phyloP scores from a whole-genome alignment of 345 rosid species.

The Isatis tinctoria region DNA sequence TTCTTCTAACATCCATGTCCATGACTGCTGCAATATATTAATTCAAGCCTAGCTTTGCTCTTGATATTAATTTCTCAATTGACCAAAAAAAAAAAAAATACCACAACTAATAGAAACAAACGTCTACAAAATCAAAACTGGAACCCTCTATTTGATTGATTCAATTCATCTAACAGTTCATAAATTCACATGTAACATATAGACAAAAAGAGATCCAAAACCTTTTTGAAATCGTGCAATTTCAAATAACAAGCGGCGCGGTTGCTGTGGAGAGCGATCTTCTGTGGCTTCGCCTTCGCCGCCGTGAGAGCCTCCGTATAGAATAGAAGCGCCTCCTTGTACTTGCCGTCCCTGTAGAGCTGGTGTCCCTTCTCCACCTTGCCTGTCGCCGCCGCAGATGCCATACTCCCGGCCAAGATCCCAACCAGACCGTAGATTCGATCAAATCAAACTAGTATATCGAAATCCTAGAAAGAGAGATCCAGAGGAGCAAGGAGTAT shows the following conservation, averaged over 20 bases:
- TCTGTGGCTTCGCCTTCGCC: conserved; percentile 69
- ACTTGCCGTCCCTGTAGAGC: conserved; percentile 73
- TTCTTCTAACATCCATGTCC: not conserved
- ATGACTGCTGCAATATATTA: too few species aligned
- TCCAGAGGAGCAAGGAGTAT: not conserved
- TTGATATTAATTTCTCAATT: not conserved
- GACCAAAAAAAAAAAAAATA: not conserved
- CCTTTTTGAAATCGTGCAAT: conserved; percentile 75
- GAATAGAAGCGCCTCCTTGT: conserved; percentile 59
- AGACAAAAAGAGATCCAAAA: too few species aligned
- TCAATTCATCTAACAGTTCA: too few species aligned
- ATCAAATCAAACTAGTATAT: not conserved
- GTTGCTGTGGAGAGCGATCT: conserved; percentile 90
- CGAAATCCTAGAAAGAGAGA: conserved; percentile 4
- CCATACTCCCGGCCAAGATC: conserved; percentile 33
- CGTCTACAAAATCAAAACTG: too few species aligned
- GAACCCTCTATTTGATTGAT: too few species aligned
- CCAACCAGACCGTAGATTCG: not conserved
- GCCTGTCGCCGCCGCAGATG: conserved; percentile 37
- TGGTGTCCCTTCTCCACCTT: conserved; percentile 87
- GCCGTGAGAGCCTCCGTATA: conserved; percentile 74
- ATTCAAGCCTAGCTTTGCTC: not conserved
- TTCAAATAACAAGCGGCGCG: conserved; percentile 92
- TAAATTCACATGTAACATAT: too few species aligned
- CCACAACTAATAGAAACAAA: too few species aligned